Percentiles rank a stretch among this genome's conserved stretches.
phyloP scores from a whole-genome alignment of 163 green algal genomes.

The Prototheca wickerhamii region DNA sequence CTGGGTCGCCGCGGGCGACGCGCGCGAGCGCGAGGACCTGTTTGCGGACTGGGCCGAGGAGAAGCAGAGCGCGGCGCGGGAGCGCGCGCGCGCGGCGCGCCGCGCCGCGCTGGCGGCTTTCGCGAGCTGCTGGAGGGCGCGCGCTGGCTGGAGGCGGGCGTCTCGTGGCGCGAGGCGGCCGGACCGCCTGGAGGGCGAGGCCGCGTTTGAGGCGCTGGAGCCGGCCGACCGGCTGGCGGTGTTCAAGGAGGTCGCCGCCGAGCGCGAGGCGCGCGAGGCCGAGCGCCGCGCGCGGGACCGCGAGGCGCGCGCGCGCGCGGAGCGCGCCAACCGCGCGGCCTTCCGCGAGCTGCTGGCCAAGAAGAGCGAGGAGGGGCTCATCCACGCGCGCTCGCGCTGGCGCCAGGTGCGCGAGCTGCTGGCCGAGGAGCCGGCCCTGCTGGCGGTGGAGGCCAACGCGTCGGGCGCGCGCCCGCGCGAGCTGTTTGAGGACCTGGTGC shows the following conservation, averaged over 20 bases:
- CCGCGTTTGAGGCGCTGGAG: conserved; percentile 59
- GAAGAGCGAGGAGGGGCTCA: conserved; percentile 53
- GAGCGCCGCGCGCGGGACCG: conserved; percentile 57
- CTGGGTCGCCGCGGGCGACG: conserved; percentile 48
- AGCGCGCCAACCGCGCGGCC: conserved; percentile 45
- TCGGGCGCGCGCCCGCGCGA: conserved; percentile 55
- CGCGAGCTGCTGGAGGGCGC: conserved; percentile 12
- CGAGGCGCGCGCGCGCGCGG: conserved; percentile 46
- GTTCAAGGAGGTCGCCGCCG: conserved; percentile 56
- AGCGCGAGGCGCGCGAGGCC: conserved; percentile 59
- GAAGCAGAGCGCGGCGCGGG: conserved; percentile 15
- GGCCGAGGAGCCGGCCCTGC: conserved; percentile 45
- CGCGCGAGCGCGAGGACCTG: conserved; percentile 53
- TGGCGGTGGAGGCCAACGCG: conserved; percentile 52
- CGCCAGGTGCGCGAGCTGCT: conserved; percentile 15
- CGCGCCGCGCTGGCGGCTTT: neutral
- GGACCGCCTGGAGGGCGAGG: conserved; percentile 53
- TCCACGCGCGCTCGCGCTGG: conserved; percentile 57
- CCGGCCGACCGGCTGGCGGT: conserved; percentile 72
- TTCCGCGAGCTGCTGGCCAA: conserved; percentile 64
- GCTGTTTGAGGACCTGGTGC: conserved; percentile 47
- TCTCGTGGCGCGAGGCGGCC: conserved; percentile 44
- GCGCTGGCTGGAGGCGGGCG: conserved; percentile 23
- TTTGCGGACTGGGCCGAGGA: conserved; percentile 61
- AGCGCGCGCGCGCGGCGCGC: neutral